Conservation (phyloP, 2,329 filamentous ascomycete genomes). For the Myriangium duriaei region DNA sequence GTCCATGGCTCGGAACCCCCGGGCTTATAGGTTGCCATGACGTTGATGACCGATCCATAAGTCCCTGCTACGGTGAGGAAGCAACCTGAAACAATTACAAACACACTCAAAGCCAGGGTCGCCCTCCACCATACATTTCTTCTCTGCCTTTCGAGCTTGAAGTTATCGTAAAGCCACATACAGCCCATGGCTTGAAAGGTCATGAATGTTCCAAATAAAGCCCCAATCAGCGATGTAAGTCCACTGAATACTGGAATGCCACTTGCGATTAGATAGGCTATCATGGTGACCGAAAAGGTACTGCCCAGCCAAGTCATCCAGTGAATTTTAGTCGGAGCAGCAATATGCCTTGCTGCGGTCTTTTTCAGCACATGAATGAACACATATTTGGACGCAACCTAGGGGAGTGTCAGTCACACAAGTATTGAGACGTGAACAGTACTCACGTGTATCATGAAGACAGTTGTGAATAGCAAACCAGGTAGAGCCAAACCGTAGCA, state of each 20-base stretch:
- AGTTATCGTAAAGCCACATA: slow-evolving; percentile 36
- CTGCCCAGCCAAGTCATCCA: slow-evolving; percentile 13
- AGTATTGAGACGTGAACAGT: not conserved
- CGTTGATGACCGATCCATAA: slow-evolving; percentile 31
- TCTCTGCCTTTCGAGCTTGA: slow-evolving; percentile 16
- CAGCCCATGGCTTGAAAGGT: slow-evolving; percentile 23
- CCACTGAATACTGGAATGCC: slow-evolving; percentile 17
- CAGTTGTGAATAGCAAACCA: slow-evolving; percentile 15
- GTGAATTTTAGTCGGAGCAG: slow-evolving; percentile 13
- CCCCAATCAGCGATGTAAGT: slow-evolving; percentile 17
- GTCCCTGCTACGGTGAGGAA: slow-evolving; percentile 35
- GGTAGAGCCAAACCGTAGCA: slow-evolving; percentile 28
- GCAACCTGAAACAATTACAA: slow-evolving; percentile 26
- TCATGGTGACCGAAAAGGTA: slow-evolving; percentile 12
- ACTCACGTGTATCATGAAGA: slow-evolving; percentile 16
- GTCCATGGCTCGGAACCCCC: slow-evolving; percentile 30
- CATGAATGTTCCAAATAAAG: slow-evolving; percentile 16
- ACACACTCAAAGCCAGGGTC: slow-evolving; percentile 16
- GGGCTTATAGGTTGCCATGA: slow-evolving; percentile 27
- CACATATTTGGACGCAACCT: slow-evolving; percentile 18
- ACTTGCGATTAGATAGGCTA: slow-evolving; percentile 18
- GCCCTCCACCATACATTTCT: slow-evolving; percentile 13
- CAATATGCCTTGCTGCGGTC: slow-evolving; percentile 17
- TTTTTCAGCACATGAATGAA: slow-evolving; percentile 19
- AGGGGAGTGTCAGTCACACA: not conserved